Evolutionary conservation across 371 early-diverging fungal genomes (phyloP).

Genomic region (Homolaphlyctis polyrhiza): DNA sequence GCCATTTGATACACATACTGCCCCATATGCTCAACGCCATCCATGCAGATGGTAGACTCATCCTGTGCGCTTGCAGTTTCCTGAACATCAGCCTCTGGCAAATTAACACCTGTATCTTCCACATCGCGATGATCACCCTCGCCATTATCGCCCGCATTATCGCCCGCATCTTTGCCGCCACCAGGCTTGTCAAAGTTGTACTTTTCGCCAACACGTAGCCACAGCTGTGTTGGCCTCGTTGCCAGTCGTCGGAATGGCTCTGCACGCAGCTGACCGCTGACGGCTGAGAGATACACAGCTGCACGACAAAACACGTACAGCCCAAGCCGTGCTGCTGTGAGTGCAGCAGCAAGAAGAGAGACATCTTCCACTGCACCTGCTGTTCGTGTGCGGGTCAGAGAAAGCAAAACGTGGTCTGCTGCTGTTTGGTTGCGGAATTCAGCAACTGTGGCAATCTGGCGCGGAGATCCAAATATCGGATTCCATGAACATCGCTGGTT

Average conservation of each 20-base stretch:
- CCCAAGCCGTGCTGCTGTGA: slow-evolving; percentile 90
- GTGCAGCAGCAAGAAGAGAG: slow-evolving; percentile 80
- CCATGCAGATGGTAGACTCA: slow-evolving; percentile 20
- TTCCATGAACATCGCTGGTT: slow-evolving; percentile 78
- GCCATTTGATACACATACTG: slow-evolving; percentile 67
- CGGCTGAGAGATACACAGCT: slow-evolving; percentile 33
- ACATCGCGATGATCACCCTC: slow-evolving; percentile 4
- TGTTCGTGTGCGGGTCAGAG: slow-evolving; percentile 82
- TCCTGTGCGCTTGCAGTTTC: slow-evolving; percentile 21
- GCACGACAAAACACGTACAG: slow-evolving; percentile 81
- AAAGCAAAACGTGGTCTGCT: slow-evolving; percentile 89
- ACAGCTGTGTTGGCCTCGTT: slow-evolving; percentile 39
- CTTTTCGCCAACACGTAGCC: slow-evolving; percentile 56
- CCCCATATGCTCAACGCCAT: slow-evolving; percentile 34
- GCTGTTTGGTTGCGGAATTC: slow-evolving; percentile 87
- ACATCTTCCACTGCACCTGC: slow-evolving; percentile 87
- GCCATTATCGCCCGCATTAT: too few relatives aligned
- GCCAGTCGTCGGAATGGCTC: slow-evolving; percentile 53
- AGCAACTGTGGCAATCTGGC: slow-evolving; percentile 81
- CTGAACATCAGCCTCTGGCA: slow-evolving; percentile 1
- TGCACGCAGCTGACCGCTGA: slow-evolving; percentile 73
- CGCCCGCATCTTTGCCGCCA: too few relatives aligned
- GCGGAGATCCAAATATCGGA: slow-evolving; percentile 66
- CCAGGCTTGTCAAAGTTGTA: slow-evolving; percentile 29
- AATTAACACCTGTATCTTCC: slow-evolving; percentile 12